Conservation (phyloP, 2,329 filamentous ascomycete genomes). For the Pseudodiploospora longispora region DNA sequence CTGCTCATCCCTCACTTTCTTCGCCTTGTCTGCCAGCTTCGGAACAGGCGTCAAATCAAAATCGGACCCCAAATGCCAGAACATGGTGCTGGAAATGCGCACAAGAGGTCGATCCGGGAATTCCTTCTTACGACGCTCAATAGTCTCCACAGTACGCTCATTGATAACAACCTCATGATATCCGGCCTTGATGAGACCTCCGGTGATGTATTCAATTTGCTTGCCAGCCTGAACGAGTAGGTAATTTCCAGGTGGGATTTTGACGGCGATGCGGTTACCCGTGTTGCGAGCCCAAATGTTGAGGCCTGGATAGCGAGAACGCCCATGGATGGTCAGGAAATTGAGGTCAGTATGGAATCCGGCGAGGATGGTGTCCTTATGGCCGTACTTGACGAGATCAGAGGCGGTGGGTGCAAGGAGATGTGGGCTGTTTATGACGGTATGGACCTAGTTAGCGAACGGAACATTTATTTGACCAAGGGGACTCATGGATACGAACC, state of each 20-base stretch:
- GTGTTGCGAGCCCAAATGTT: slow-evolving; percentile 59
- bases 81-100: slow-evolving; percentile 52
- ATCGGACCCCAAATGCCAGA: slow-evolving; percentile 53
- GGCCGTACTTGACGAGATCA: slow-evolving; percentile 45
- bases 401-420: slow-evolving; percentile 54
- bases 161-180: slow-evolving; percentile 56
- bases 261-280: slow-evolving; percentile 48
- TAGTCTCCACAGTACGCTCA: slow-evolving; percentile 39
- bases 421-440: slow-evolving; percentile 37
- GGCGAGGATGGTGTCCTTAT: slow-evolving; percentile 49
- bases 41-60: slow-evolving; percentile 46
- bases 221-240: slow-evolving; percentile 55
- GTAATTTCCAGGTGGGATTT: slow-evolving; percentile 49
- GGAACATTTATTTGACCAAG: not conserved
- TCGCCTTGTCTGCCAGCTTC: slow-evolving; percentile 36
- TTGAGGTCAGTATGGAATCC: slow-evolving; percentile 59
- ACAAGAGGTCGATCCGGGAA: slow-evolving; percentile 43
- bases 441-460: too few relatives aligned
- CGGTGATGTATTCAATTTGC: slow-evolving; percentile 54
- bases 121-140: slow-evolving; percentile 33
- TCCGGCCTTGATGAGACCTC: slow-evolving; percentile 52
- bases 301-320: slow-evolving; percentile 52
- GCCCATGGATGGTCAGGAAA: slow-evolving; percentile 57
- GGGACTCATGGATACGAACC: slow-evolving; percentile 24
- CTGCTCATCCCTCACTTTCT: slow-evolving; percentile 37